Evolutionary conservation across 1,139 yeast genomes (phyloP), one percentile per base, ranked within the genome.

Genomic region (Pichia sorboxylosa): DNA sequence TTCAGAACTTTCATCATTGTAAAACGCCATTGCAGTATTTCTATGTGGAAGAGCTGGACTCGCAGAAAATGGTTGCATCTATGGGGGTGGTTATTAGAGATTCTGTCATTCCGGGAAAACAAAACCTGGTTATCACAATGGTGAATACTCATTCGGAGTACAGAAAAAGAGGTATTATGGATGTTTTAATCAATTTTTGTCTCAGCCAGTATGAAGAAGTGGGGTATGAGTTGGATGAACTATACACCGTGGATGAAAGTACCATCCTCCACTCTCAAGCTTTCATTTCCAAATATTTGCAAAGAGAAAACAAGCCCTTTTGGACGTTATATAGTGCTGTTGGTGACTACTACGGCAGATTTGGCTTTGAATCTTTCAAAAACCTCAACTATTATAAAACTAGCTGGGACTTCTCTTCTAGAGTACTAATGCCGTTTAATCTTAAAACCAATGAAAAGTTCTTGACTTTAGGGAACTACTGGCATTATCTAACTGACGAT

Each of bases 151-250:
- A 16, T 10, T 13, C 22, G 14, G 17, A 30, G 3, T 32, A 32
- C 16, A 20, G 36, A 15, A 33, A 30, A 17, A 16, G 16, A 18
- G 36, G 38, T 10, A n/a, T 32, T 10, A 35, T 35, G 36, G 26
- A 33, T 3, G n/a, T 17, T n/a, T 13, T 32, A n/a, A 10, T 35
- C 10, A 25, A 17, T 13, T 27, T 17, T n/a, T 13, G 19, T 6
- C 13, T 35, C 13, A 8, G 11, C 24, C 26, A 4, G 11, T 23
- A 23, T 11, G 25, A 23, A 23, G 13, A 11, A 7, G 13, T 14
- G 7, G 2, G 14, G 6, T 11, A 7, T 11, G n/a, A 7, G 7
- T 10, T 23, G 13, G 14, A 23, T 23, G 25, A 23, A 13, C 8
- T n/a, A 6, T 23, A n/a, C 13, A 11, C 6, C 11, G 14, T 23